phyloP scores from a whole-genome alignment of 75 land plant genomes.

The Picea glauca region DNA sequence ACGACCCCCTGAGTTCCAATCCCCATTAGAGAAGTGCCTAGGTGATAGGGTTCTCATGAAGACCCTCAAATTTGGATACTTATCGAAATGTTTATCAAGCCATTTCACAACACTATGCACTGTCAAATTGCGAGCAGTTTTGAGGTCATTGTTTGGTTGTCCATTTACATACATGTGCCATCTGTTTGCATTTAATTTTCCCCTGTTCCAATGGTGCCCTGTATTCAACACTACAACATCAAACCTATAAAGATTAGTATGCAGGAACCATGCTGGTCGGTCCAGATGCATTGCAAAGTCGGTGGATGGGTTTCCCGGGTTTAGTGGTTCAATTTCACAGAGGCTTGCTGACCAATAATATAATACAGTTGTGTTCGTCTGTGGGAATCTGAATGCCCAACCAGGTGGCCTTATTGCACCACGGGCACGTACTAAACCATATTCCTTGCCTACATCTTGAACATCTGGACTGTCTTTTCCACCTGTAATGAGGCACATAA shows the following conservation, averaged over 20 bases:
- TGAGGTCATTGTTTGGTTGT: constrained; percentile 35
- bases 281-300: constrained; percentile 82
- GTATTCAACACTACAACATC: constrained; percentile 85
- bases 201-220: constrained; percentile 98
- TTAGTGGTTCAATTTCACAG: constrained; percentile 54
- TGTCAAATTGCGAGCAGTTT: constrained; percentile 51
- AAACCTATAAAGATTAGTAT: constrained; percentile 38
- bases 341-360: constrained; percentile 88
- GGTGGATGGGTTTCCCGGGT: constrained; percentile 21
- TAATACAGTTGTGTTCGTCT: constrained; percentile 80
- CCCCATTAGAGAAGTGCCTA: constrained; percentile 85
- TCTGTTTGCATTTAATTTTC: constrained; percentile 63
- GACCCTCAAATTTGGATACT: constrained; percentile 37
- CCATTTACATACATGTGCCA: constrained; percentile 75
- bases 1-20: constrained; percentile 95
- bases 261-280: constrained; percentile 65
- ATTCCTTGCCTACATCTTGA: constrained; percentile 51
- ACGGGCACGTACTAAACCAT: constrained; percentile 51
- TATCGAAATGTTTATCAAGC: constrained; percentile 52
- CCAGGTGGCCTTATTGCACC: constrained; percentile 68
- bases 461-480: constrained; percentile 44
- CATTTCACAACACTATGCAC: constrained; percentile 51
- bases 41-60: constrained; percentile 80
- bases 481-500: constrained; percentile 86
- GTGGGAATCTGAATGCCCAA: constrained; percentile 57